Base-by-base conservation (phyloP, 768 basidiomycete species). In the Rhizopogon sp. region DNA sequence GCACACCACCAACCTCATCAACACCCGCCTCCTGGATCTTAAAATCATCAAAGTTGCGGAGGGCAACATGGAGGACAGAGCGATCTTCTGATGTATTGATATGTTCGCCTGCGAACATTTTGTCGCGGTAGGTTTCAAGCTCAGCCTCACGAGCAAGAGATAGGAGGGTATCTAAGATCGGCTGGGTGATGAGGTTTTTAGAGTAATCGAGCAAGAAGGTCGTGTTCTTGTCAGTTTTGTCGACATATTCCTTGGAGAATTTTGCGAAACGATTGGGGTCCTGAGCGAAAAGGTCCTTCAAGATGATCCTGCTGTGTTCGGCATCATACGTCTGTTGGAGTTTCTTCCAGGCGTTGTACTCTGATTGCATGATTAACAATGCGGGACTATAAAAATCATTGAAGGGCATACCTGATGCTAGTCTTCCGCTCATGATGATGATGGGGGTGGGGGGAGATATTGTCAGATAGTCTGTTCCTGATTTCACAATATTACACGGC, bases 31-130 rank as follows among this genome's bases (percentile, higher is more conserved):
- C 25, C 25, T 5, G 25, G 25, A 25, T 25, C 25, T 25, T 76
- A 74, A 88, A 93, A 60, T 88, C 84, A 56, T 86, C 80, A 61
- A 80, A 73, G 74, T 87, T 84, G 60, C 97, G 86, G 47, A 99
- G 81, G 5, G 97, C 96, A 56, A 98, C 25, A 25, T 99, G 97
- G 2, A 99, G 82, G 6, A 98, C 97, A 2, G 97, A 92, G 53
- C 97, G 92, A 66, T 92, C 95, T 70, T 98, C 97, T 22, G 93
- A 95, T 16, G 95, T 98, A 77, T 98, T 98, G 80, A 98, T 98
- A 72, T 97, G 97, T 69, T 90, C 85, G 44, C 97, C 96, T 1
- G 87, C 72, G 68, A 96, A 98, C 94, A 98, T 97, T 72, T 84
- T 85, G 71, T 98, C 89, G 52, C 95, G 83, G 68, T 79, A 83